Percentiles rank a stretch among this genome's conserved stretches.
Conservation (phyloP, 1,139 yeast genomes). For the Blastobotrys proliferans region DNA sequence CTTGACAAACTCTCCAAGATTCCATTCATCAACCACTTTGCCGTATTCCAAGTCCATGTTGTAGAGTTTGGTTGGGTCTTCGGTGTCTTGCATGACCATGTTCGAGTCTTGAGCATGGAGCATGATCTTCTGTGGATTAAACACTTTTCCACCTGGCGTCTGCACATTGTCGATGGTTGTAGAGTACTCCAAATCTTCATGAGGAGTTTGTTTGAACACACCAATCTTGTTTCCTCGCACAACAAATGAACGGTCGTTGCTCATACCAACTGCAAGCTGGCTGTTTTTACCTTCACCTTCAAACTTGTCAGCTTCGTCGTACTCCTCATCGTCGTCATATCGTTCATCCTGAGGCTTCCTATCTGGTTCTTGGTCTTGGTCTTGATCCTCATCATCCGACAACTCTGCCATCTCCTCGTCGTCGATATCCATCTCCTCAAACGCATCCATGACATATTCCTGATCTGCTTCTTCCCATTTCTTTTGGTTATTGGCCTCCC, state of each 20-base stretch:
- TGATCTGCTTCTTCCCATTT: constrained; percentile 50
- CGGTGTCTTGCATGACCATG: constrained; percentile 58
- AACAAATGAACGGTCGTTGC: constrained; percentile 70
- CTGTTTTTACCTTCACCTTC: constrained; percentile 45
- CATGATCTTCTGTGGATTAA: constrained; percentile 65
- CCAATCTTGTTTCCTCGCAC: constrained; percentile 78
- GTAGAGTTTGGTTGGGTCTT: constrained; percentile 46
- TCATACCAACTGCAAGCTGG: constrained; percentile 64
- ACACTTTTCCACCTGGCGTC: constrained; percentile 48
- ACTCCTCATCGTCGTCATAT: constrained; percentile 33
- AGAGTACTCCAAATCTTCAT: constrained; percentile 52
- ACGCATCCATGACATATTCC: constrained; percentile 48
- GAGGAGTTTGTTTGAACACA: constrained; percentile 60
- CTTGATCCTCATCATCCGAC: constrained; percentile 35
- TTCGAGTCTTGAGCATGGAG: constrained; percentile 68
- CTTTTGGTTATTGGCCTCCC: constrained; percentile 55
- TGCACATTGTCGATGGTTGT: constrained; percentile 63
- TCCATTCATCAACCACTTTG: constrained; percentile 80
- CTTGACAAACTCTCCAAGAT: constrained; percentile 38
- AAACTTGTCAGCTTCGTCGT: constrained; percentile 34
- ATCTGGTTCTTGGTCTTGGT: constrained; percentile 25
- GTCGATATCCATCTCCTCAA: constrained; percentile 40
- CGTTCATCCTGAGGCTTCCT: constrained; percentile 23
- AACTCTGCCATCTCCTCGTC: constrained; percentile 35
- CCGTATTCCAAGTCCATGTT: constrained; percentile 80